Percentiles rank a stretch among this genome's conserved stretches.
Evolutionary conservation across 768 basidiomycete species (phyloP).

Genomic region (Lactarius quietus): DNA sequence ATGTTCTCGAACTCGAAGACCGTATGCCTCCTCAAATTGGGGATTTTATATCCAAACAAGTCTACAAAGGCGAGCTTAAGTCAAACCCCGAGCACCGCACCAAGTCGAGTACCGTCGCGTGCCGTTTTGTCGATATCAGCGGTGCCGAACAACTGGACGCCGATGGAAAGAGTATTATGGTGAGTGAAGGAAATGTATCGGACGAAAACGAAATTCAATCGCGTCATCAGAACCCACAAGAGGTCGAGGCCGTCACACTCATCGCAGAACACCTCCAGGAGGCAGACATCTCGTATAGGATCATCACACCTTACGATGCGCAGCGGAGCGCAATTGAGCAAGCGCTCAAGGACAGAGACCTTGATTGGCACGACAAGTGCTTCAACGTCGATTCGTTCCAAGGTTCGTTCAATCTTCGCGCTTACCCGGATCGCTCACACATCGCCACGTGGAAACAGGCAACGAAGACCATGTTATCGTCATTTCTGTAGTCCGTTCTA

Average conservation of each 20-base stretch:
- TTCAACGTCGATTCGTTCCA: constrained; percentile 82
- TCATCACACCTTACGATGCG: constrained; percentile 81
- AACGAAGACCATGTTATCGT: constrained; percentile 81
- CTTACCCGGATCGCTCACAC: not conserved
- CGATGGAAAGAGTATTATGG: constrained; percentile 9
- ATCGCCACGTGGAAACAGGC: constrained; percentile 40
- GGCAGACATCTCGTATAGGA: constrained; percentile 47
- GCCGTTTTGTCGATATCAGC: constrained; percentile 60
- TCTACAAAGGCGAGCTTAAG: constrained; percentile 60
- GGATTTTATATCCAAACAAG: constrained; percentile 58
- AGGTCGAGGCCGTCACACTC: constrained; percentile 52
- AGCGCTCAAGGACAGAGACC: constrained; percentile 44
- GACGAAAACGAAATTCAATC: not conserved
- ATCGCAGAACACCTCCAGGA: constrained; percentile 56
- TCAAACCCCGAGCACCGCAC: constrained; percentile 52
- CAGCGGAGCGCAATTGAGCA: constrained; percentile 61
- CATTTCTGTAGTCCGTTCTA: constrained; percentile 67
- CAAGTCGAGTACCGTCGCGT: constrained; percentile 41
- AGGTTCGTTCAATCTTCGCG: constrained; percentile 42
- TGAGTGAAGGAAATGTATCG: not conserved
- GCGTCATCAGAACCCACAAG: constrained; percentile 51
- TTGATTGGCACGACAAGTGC: constrained; percentile 63
- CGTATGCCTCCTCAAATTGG: constrained; percentile 85
- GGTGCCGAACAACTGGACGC: constrained; percentile 35
- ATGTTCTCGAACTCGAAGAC: constrained; percentile 41